Evolutionary conservation across 2,329 filamentous ascomycete genomes (phyloP), one percentile per base, ranked within the genome.

Genomic region (Calonectria henricotiae): DNA sequence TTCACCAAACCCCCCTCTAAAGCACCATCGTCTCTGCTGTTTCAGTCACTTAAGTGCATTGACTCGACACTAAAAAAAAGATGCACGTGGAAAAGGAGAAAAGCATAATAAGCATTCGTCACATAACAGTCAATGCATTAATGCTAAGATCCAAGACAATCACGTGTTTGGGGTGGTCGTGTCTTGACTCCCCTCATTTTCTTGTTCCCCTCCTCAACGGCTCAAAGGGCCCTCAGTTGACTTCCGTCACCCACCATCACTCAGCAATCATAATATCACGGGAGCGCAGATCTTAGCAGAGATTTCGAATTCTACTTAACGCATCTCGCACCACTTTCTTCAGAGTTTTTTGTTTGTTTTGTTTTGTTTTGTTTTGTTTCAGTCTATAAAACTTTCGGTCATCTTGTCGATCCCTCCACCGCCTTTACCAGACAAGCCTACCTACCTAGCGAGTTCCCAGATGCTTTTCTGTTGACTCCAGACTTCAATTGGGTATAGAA

Each of bases 41-140:
- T 46, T 46, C 43, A 46, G 43, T 46, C 20, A 11, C 15, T 23
- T n/a, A 46, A 23, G n/a, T n/a, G 43, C 43, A 46, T 46, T 46
- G 43, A 46, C 43, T 46, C 43, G 43, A 8, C n/a, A 46, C 43
- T 46, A 46, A 46, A 46, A 46, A 46, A 46, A 46, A 25, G 43
- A 46, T 46, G 43, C 43, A 46, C 43, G 43, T 46, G 43, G 43
- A 46, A 46, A 46, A 46, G 43, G 43, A n/a, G 43, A 46, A 46
- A 46, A 23, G 43, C 43, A 46, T 46, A 46, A 46, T 20, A 20
- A 46, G 43, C n/a, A 46, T 8, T 46, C 43, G 43, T 46, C 43
- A 46, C 43, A 46, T n/a, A 46, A 17, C n/a, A 46, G 43, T 46
- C 43, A 46, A 46, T 46, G 43, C 43, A 46, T 46, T 20, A 23